Evolutionary conservation across 192 early-diverging fungal species (phyloP).

Genomic region (Paraglomus occultum): DNA sequence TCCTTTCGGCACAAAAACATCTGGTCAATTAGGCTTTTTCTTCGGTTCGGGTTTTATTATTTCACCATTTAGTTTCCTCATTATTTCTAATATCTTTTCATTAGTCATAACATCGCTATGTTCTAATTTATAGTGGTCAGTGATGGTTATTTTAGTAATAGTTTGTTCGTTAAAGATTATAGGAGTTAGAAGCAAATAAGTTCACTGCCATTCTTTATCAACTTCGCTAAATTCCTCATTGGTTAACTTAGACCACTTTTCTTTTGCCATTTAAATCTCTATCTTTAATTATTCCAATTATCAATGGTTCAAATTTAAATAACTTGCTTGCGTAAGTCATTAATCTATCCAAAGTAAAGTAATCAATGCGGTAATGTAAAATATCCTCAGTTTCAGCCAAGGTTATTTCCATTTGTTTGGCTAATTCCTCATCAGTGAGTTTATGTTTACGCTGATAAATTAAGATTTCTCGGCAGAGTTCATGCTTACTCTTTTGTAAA

Average conservation of each 20-base stretch:
- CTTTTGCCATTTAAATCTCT: background rate
- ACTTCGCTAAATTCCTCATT: background rate
- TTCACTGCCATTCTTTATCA: background rate
- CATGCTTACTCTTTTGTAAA: slow-evolving; percentile 1
- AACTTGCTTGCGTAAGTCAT: background rate
- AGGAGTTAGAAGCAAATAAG: background rate
- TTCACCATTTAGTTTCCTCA: background rate
- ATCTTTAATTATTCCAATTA: slow-evolving; percentile 11
- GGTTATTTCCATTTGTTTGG: background rate
- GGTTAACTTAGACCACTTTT: too few relatives aligned
- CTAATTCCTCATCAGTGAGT: background rate
- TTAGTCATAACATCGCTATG: background rate
- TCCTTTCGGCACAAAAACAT: background rate
- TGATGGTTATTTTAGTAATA: slow-evolving; percentile 14
- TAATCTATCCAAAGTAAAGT: background rate
- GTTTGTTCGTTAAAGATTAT: slow-evolving; percentile 12
- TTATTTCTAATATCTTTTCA: background rate
- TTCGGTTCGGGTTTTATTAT: background rate
- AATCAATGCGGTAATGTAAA: slow-evolving; percentile 1
- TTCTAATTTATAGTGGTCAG: background rate
- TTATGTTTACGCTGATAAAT: background rate
- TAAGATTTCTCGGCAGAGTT: slow-evolving; percentile 1
- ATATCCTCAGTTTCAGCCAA: background rate
- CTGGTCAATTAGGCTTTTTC: background rate
- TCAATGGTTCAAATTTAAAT: background rate